These are phyloP conservation scores for Penicillium concentricum DNA, from an alignment of 2,329 filamentous ascomycete genomes.

Conservation along the genomic window DNA sequence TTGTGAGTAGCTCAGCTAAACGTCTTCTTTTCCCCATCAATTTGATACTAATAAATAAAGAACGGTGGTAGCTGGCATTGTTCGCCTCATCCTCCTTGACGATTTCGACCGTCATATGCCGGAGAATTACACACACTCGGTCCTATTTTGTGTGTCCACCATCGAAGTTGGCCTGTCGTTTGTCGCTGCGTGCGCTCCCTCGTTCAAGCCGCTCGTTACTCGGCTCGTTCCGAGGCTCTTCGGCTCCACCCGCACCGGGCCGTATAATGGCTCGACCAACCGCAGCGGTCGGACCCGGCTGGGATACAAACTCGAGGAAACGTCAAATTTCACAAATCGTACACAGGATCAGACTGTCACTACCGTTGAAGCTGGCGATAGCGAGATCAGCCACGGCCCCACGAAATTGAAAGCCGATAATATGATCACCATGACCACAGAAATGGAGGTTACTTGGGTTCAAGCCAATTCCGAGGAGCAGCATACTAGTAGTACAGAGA, in stretches of 20 bases:
- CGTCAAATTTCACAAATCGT: neutral
- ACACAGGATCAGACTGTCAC: neutral
- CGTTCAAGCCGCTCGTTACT: conserved; percentile 6
- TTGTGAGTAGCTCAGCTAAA: neutral
- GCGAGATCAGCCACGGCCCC: neutral
- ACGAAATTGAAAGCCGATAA: neutral
- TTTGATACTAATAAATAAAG: neutral
- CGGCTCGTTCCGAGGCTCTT: conserved; percentile 3
- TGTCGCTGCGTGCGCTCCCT: conserved; percentile 9
- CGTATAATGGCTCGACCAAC: neutral
- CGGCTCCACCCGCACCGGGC: neutral
- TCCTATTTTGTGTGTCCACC: conserved; percentile 8
- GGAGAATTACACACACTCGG: conserved; percentile 1
- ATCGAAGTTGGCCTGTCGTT: conserved; percentile 9
- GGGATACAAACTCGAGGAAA: conserved; percentile 4
- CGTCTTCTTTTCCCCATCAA: neutral
- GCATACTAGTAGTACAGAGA: conserved; percentile 8
- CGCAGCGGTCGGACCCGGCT: neutral
- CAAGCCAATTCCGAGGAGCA: neutral
- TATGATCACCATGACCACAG: conserved; percentile 5
- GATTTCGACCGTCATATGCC: conserved; percentile 5
- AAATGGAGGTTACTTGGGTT: conserved; percentile 11
- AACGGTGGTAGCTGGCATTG: conserved; percentile 6
- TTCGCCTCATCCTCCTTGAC: conserved; percentile 9
- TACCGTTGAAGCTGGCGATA: neutral